A percentile compares a stretch with the other conserved stretches of the same genome.
These are phyloP conservation scores for Phanerochaete carnosa DNA, from an alignment of 768 basidiomycete genomes.

Conservation along the genomic window DNA sequence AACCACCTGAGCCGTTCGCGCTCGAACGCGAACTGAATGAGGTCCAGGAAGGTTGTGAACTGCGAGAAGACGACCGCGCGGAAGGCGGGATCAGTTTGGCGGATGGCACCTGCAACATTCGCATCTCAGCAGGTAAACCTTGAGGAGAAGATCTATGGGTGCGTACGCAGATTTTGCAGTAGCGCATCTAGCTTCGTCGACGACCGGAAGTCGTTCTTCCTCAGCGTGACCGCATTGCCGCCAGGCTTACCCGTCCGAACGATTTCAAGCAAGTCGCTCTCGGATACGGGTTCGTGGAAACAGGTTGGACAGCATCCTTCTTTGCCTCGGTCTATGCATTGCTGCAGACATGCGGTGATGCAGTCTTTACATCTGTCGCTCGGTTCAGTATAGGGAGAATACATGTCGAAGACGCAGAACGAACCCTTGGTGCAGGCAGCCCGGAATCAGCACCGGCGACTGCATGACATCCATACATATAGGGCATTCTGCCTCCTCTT, in stretches of 20 bases:
- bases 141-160: neutral
- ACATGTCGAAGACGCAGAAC: constrained; percentile 16
- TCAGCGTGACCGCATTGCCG: constrained; percentile 43
- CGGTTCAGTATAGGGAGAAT: neutral
- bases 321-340: constrained; percentile 67
- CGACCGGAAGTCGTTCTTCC: constrained; percentile 81
- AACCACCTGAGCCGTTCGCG: constrained; percentile 67
- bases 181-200: constrained; percentile 92
- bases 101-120: neutral
- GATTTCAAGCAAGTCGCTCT: constrained; percentile 62
- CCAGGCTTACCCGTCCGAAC: constrained; percentile 38
- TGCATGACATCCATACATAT: constrained; percentile 82
- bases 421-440: constrained; percentile 77
- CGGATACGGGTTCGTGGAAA: constrained; percentile 61
- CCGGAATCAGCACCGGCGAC: constrained; percentile 62
- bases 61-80: constrained; percentile 87
- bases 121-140: neutral
- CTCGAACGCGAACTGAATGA: constrained; percentile 69
- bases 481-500: constrained; percentile 63
- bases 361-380: constrained; percentile 82
- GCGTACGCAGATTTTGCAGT: constrained; percentile 63
- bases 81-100: constrained; percentile 50
- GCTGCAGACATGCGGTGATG: constrained; percentile 68
- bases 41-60: constrained; percentile 83
- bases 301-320: constrained; percentile 81